A percentile compares a stretch with the other conserved stretches of the same genome.
phyloP scores from a whole-genome alignment of 2,329 filamentous ascomycete species.

The Penicillium sp. region DNA sequence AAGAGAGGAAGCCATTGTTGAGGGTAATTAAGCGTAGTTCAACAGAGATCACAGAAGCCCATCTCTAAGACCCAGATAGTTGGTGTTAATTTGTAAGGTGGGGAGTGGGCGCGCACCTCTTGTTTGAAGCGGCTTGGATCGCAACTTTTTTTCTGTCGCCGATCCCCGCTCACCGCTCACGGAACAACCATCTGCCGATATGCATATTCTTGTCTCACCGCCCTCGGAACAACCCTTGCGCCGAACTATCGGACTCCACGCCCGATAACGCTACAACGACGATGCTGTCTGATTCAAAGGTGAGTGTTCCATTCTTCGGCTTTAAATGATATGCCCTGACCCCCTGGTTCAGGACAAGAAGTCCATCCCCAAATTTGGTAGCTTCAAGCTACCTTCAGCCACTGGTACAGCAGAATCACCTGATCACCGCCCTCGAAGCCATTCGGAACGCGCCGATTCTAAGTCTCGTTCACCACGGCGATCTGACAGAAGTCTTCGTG shows the following conservation, averaged over 20 bases:
- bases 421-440: conserved; percentile 21
- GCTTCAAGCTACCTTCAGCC: conserved; percentile 62
- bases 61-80: conserved; percentile 5
- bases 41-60: conserved; percentile 6
- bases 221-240: background rate
- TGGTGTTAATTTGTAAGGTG: background rate
- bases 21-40: background rate
- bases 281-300: conserved; percentile 39
- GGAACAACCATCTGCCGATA: conserved; percentile 28
- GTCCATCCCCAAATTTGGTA: conserved; percentile 69
- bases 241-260: background rate
- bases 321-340: background rate
- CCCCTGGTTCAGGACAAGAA: conserved; percentile 34
- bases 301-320: conserved; percentile 18
- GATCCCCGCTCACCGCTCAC: conserved; percentile 13
- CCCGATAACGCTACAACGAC: conserved; percentile 17
- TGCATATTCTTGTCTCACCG: conserved; percentile 1
- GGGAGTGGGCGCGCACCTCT: conserved; percentile 8
- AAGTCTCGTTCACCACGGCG: conserved; percentile 23
- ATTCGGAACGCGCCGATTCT: conserved; percentile 20
- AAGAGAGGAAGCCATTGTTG: conserved; percentile 76
- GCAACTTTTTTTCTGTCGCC: conserved; percentile 34
- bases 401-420: conserved; percentile 10
- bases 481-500: conserved; percentile 17
- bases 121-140: conserved; percentile 5